Conservation (phyloP, 495 filamentous ascomycete genomes). For the Penicillium argentinense region DNA sequence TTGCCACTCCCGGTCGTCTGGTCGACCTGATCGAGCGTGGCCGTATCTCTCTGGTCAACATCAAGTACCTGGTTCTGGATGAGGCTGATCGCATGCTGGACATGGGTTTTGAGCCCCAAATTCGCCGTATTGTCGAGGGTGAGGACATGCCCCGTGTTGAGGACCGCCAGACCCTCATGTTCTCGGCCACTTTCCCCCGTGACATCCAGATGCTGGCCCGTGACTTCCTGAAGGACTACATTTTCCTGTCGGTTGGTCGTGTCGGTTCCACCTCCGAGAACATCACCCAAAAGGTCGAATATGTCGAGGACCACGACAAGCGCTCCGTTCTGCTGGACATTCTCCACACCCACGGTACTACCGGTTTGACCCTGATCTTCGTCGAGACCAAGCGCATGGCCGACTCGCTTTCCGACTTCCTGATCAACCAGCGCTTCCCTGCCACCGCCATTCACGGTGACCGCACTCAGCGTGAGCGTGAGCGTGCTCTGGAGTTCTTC, state of each 20-base stretch:
- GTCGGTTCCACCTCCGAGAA: constrained; percentile 99
- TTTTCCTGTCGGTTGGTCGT: constrained; percentile 97
- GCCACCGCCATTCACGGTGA: constrained; percentile 99
- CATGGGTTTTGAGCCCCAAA: constrained; percentile 99
- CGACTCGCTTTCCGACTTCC: constrained; percentile 92
- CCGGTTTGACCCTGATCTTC: constrained; percentile 91
- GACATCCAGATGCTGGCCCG: constrained; percentile 98
- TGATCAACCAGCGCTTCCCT: constrained; percentile 96
- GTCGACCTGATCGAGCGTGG: constrained; percentile 98
- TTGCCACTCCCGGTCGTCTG: constrained; percentile 94
- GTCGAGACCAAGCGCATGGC: constrained; percentile 99
- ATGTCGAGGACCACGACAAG: constrained; percentile 96
- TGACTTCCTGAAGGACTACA: constrained; percentile 97
- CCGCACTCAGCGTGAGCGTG: constrained; percentile 97
- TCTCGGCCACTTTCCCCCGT: constrained; percentile 97
- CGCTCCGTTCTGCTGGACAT: constrained; percentile 96
- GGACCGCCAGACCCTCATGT: constrained; percentile 96
- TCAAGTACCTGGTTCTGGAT: constrained; percentile 98
- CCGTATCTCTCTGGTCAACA: constrained; percentile 92
- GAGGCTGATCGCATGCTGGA: constrained; percentile 99
- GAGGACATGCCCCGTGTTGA: constrained; percentile 93
- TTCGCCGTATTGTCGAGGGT: constrained; percentile 95
- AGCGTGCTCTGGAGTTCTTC: constrained; percentile 96
- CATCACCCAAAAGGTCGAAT: constrained; percentile 98
- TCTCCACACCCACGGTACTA: constrained; percentile 85